These are phyloP conservation scores for Wickerhamiella azymoides DNA, from an alignment of 805 yeast species.

Conservation along the genomic window DNA sequence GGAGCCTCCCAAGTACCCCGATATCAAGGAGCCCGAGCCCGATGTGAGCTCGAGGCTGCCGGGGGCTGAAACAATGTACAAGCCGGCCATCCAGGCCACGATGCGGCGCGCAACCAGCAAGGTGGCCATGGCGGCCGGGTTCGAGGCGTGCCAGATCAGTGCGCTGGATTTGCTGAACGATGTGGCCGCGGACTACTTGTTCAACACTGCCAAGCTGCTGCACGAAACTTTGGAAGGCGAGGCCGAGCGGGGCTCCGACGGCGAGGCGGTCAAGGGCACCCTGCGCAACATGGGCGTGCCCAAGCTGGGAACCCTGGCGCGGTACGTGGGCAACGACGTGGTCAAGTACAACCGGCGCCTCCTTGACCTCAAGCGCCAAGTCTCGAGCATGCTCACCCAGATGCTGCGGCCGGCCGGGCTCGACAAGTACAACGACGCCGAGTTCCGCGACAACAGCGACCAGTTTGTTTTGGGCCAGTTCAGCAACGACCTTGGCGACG, in stretches of 20 bases:
- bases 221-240: conserved; percentile 56
- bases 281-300: conserved; percentile 77
- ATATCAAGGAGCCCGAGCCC: conserved; percentile 53
- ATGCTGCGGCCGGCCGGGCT: conserved; percentile 59
- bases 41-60: conserved; percentile 67
- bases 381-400: conserved; percentile 62
- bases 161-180: conserved; percentile 74
- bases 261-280: conserved; percentile 44
- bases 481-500: conserved; percentile 87
- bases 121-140: conserved; percentile 82
- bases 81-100: conserved; percentile 49
- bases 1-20: conserved; percentile 13
- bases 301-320: conserved; percentile 50
- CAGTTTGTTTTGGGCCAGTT: conserved; percentile 92
- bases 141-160: conserved; percentile 63
- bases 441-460: conserved; percentile 80
- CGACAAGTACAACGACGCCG: conserved; percentile 41
- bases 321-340: conserved; percentile 60
- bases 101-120: conserved; percentile 60
- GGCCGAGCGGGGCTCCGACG: conserved; percentile 17
- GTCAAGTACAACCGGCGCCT: conserved; percentile 56
- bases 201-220: conserved; percentile 57
- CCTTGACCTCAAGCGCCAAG: conserved; percentile 48
- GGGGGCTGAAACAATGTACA: conserved; percentile 49
- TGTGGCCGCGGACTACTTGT: conserved; percentile 65